Base-by-base conservation (phyloP, 2,329 filamentous ascomycete genomes). In the Exophiala alcalophila region DNA sequence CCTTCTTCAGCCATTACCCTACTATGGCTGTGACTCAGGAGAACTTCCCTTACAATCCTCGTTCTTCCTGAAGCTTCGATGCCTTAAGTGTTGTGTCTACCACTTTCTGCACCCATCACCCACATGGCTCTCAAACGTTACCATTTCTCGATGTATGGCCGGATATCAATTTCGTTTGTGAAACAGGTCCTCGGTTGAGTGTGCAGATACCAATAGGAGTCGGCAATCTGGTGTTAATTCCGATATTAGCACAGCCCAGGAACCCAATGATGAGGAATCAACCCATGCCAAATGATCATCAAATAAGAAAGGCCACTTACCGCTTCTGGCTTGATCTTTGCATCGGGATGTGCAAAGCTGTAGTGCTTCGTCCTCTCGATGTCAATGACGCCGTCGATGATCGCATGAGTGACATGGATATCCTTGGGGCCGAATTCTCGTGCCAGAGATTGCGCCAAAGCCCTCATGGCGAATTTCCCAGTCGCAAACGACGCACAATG, bases 341-440 rank as follows among this genome's bases (percentile, higher is more conserved):
- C 78, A 63, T 83, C 80, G 4, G 74, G 67, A 15, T 71, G 69
- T 48, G 74, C 66, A 59, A 76, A 74, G 41, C 74, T 60, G 65
- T 67, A 81, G 25, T 73, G 74, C 61, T 81, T 83, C 1, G 81
- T 84, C 50, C 77, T 71, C 1, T 85, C 84, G 40, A 85, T 89
- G 62, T 94, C 84, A 62, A 95, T 94, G 1, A 86, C 76, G 0
- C 87, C 89, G 59, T 95, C 89, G 40, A 94, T 82, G 47, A 94
- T 80, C 4, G 83, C 80, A 65, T 94, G 86, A 0, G 83, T 78
- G 1, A 94, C 83, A 62, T 95, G 89, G 2, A 95, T 77, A 2
- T 89, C 89, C 62, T 86, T 73, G 0, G 89, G 87, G 0, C 84
- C 86, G 63, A 92, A 95, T 62, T 95, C 89, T 43, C 84, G 77